Evolutionary conservation across 192 early-diverging fungal species (phyloP), one percentile per base, ranked within the genome.

Genomic region (Rhizophagus prolifer): DNA sequence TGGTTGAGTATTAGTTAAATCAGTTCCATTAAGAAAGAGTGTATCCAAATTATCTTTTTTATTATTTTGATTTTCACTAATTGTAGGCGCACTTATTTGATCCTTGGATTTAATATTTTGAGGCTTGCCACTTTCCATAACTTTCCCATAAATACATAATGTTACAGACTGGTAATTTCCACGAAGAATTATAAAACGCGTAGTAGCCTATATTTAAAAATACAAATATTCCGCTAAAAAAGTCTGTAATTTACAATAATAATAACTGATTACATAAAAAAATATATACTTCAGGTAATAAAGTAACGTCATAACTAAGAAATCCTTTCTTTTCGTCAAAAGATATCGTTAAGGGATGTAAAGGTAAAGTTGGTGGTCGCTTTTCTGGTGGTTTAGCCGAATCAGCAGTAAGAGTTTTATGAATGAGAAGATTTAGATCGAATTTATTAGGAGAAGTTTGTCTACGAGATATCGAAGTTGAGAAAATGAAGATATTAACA

Each of bases 381-480:
- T 78, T 78, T 62, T 78, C 61, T 9, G 34, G 75, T 16, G 69
- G 41, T 62, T 78, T 72, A 21, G 76, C 31, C 14, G 38, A 36
- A 62, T 78, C 67, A 14, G 70, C 21, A 28, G 76, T 69, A 16
- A 62, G 34, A 58, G 70, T 78, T 58, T 78, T 78, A 58, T 78
- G 77, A 62, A 78, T 73, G 23, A 78, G 77, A 58, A 78, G 72
- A 9, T 78, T 50, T n/a, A 78, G 72, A n/a, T 70, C 72, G 26
- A 78, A 72, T 25, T 78, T 70, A 50, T 77, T n/a, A 10, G 77
- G 77, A 16, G 72, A 75, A 47, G 77, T 78, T 74, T 78, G 71
- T 44, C 77, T 78, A 75, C 19, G 65, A 47, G n/a, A 23, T 46
- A 31, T 63, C 14, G 36, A 36, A 26, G 25, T 12, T n/a, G 61